Evolutionary conservation across 2,329 filamentous ascomycete genomes (phyloP).

Genomic region (Trichophyton simii): DNA sequence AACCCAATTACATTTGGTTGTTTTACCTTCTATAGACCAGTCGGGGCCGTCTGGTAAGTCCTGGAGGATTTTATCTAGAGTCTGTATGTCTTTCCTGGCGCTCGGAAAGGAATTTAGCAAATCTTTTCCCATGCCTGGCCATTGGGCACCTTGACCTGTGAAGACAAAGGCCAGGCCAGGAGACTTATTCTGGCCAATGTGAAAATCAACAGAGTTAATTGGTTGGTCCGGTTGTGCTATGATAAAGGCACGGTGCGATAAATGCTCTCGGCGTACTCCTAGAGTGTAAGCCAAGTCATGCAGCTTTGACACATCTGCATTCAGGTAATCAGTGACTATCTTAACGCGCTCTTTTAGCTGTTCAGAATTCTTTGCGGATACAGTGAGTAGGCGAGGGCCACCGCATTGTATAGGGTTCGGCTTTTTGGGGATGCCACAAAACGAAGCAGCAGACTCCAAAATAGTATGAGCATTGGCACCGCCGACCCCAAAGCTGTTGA

Average conservation of each 20-base stretch:
- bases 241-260: not conserved
- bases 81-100: not conserved
- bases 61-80: not conserved
- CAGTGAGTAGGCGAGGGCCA: not conserved
- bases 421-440: not conserved
- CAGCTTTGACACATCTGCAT: not conserved
- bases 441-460: conserved; percentile 14
- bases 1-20: not conserved
- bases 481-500: conserved; percentile 26
- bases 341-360: not conserved
- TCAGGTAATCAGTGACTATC: not conserved
- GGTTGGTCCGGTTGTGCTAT: not conserved
- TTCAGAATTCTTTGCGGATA: not conserved
- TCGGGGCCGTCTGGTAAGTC: not conserved
- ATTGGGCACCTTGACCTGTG: conserved; percentile 16
- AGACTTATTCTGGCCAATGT: not conserved
- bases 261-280: conserved; percentile 2
- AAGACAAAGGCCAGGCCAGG: conserved; percentile 8
- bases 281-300: conserved; percentile 6
- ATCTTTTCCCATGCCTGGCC: conserved; percentile 14
- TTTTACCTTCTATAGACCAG: not conserved
- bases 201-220: not conserved
- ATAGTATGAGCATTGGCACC: conserved; percentile 20
- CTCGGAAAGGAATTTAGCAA: conserved; percentile 4
- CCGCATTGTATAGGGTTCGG: not conserved